phyloP scores from a whole-genome alignment of 768 basidiomycete genomes.

The Leccinum arenicola region DNA sequence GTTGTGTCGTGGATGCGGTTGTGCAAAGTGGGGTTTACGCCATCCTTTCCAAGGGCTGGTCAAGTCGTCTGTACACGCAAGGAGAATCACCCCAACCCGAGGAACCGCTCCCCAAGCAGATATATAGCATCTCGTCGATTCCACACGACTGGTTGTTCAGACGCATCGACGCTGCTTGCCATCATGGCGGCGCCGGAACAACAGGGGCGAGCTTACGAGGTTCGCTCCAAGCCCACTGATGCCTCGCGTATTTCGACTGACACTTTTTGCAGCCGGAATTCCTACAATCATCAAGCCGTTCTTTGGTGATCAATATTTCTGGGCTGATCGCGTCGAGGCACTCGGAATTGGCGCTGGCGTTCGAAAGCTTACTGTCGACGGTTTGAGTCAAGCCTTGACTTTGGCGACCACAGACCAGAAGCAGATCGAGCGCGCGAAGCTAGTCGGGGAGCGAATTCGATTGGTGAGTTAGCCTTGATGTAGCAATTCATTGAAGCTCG shows the following conservation, averaged over 20 bases:
- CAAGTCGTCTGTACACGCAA: constrained; percentile 78
- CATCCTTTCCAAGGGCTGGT: constrained; percentile 98
- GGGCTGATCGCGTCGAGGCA: constrained; percentile 97
- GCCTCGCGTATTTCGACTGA: constrained; percentile 4
- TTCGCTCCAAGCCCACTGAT: constrained; percentile 31
- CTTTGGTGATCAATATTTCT: constrained; percentile 98
- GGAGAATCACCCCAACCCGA: constrained; percentile 59
- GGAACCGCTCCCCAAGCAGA: constrained; percentile 71
- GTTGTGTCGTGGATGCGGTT: constrained; percentile 86
- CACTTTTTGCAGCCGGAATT: constrained; percentile 60
- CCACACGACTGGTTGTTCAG: constrained; percentile 97
- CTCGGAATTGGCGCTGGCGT: constrained; percentile 88
- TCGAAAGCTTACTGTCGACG: constrained; percentile 80
- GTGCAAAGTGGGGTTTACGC: constrained; percentile 83
- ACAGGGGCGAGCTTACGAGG: constrained; percentile 93
- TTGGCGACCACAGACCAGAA: constrained; percentile 84
- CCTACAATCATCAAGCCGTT: constrained; percentile 97
- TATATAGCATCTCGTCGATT: constrained; percentile 80
- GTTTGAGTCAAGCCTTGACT: constrained; percentile 72
- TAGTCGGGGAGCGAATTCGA: constrained; percentile 85
- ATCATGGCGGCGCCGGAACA: constrained; percentile 97
- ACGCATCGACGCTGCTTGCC: constrained; percentile 93
- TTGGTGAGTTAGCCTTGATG: constrained; percentile 44
- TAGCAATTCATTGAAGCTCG: background rate
- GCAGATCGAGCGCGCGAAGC: constrained; percentile 82